Conservation (phyloP, 225 moss, liverwort and hornwort genomes). For the Bryum argenteum region DNA sequence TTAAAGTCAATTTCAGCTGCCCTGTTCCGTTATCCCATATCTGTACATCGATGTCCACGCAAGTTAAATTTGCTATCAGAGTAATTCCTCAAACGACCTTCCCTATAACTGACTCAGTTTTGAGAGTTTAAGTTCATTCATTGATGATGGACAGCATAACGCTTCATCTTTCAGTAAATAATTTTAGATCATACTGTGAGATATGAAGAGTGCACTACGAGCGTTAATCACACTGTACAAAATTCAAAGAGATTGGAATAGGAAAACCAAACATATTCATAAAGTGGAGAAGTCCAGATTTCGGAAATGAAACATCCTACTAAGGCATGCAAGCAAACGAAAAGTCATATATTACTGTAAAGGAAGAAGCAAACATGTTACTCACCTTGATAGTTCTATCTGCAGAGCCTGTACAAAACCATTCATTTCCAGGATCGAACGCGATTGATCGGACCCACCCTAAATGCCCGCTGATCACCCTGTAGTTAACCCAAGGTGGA, state of each 20-base stretch:
- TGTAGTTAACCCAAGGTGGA: conserved; percentile 97
- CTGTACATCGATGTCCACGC: conserved; percentile 40
- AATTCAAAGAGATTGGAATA: not conserved
- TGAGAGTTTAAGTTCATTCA: not conserved
- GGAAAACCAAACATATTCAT: not conserved
- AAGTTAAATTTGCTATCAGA: not conserved
- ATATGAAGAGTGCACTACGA: not conserved
- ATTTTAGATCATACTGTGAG: not conserved
- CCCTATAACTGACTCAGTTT: not conserved
- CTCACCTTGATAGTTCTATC: conserved; percentile 93
- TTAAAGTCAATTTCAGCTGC: conserved; percentile 86
- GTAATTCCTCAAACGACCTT: not conserved
- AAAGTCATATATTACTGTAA: not conserved
- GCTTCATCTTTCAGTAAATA: not conserved
- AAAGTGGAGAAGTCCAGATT: not conserved
- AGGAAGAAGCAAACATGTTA: not conserved
- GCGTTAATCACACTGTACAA: not conserved
- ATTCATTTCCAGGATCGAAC: conserved; percentile 96
- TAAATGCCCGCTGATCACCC: conserved; percentile 98
- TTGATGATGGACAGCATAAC: not conserved
- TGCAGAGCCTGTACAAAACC: conserved; percentile 99
- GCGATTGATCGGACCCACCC: conserved; percentile 97
- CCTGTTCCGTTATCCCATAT: conserved; percentile 97
- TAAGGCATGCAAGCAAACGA: conserved; percentile 4
- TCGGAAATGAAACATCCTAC: not conserved